Evolutionary conservation across 176 grass and related monocot species (phyloP), one percentile per base, ranked within the genome.

Genomic region (Secale cereale): DNA sequence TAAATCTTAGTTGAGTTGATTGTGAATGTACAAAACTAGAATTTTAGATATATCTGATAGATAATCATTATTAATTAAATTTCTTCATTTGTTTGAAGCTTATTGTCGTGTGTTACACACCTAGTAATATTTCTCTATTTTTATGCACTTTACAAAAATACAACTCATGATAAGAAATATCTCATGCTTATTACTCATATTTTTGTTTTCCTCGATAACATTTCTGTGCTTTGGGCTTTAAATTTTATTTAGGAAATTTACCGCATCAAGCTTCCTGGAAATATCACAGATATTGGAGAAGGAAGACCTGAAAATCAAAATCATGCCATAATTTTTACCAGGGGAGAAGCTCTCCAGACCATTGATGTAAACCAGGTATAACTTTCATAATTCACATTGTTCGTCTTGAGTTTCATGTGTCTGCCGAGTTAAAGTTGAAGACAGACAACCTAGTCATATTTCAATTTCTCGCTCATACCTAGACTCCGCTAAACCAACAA

Each of bases 321-420:
- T 85, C 96, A 98, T 91, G 93, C 96, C 35, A 98, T 98, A 86
- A 89, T 98, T 78, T 98, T 98, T 64, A 98, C 93, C 3, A 87
- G 96, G 65, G 96, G 96, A 27, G 96, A 98, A 90, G 96, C 96
- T 86, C 96, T 98, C 81, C 96, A 98, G 82, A 78, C 93, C 37
- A 98, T 98, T 87, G 96, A 95, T 93, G 94, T 98, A 93, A 98
- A 98, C 85, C 96, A 98, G 93, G 96, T 98, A 83, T 29, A 31
- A 27, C 60, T 85, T 81, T 77, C 45, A 83, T 35, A 10, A 71
- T 85, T 15, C 26, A 56, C 39, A 86, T 71, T 72, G 74, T 67
- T 25, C 41, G n/a, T 64, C 2, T 75, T 77, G 3, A 26, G 5
- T 30, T 46, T 23, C 4, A 50, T 62, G 17, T 17, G 36, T 28